Percentiles rank a stretch among this genome's conserved stretches.
Evolutionary conservation across 306 rosid species (phyloP).

Genomic region (Cucurbita ficifolia): DNA sequence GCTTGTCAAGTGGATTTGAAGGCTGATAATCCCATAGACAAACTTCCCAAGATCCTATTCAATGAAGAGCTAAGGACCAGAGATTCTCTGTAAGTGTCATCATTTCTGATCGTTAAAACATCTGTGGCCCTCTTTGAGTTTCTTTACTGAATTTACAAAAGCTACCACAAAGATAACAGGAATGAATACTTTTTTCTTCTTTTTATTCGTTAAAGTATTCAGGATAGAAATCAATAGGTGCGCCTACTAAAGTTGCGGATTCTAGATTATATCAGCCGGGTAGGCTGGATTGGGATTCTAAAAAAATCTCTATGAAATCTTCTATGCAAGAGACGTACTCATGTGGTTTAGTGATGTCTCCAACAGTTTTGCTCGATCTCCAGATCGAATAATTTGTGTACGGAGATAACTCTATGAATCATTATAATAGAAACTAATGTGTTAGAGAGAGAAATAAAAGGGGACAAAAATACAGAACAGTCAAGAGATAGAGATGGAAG

Average conservation of each 20-base stretch:
- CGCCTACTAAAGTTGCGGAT: neutral
- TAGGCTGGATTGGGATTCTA: too few relatives aligned
- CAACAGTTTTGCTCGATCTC: too few relatives aligned
- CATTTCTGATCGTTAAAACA: neutral
- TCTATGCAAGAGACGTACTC: too few relatives aligned
- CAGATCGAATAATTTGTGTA: too few relatives aligned
- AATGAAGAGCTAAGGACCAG: conserved; percentile 47
- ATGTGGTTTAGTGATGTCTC: too few relatives aligned
- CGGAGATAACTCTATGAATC: too few relatives aligned
- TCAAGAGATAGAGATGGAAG: neutral
- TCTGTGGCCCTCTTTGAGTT: neutral
- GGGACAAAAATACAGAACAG: neutral
- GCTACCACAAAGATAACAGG: neutral
- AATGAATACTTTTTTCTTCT: neutral
- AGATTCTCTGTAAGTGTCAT: conserved; percentile 49
- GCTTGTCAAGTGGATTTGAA: conserved; percentile 44
- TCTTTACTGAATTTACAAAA: neutral
- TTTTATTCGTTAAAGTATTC: neutral
- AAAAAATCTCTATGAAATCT: too few relatives aligned
- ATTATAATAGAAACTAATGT: too few relatives aligned
- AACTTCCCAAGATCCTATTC: conserved; percentile 48
- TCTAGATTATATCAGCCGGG: too few relatives aligned
- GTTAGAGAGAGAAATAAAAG: too few relatives aligned
- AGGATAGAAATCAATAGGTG: neutral
- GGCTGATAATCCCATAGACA: conserved; percentile 33